These are phyloP conservation scores for Fistulifera solaris DNA, from an alignment of 108 stramenopile species.

Conservation along the genomic window DNA sequence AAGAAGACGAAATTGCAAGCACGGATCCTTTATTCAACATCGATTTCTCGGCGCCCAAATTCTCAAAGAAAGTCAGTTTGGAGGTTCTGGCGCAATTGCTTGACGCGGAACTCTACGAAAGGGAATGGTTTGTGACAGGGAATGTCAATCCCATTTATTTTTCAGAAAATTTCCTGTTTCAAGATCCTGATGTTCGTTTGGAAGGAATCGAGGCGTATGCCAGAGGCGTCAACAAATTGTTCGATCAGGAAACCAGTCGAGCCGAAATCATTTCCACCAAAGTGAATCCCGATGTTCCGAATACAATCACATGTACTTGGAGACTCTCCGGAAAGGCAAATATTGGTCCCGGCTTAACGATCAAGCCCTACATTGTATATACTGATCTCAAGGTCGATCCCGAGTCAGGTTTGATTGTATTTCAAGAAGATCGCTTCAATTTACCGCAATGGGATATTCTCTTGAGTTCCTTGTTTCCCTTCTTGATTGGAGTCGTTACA, in stretches of 20 bases:
- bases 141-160: constrained; percentile 69
- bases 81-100: constrained; percentile 37
- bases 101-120: constrained; percentile 54
- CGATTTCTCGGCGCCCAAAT: constrained; percentile 41
- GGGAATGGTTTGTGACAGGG: constrained; percentile 87
- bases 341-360: constrained; percentile 61
- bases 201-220: constrained; percentile 72
- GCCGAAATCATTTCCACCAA: constrained; percentile 63
- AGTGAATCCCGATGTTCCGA: constrained; percentile 30
- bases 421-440: constrained; percentile 76
- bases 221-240: constrained; percentile 54
- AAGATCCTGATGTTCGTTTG: constrained; percentile 79
- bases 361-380: constrained; percentile 81
- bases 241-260: constrained; percentile 56
- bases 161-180: constrained; percentile 62
- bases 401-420: constrained; percentile 43
- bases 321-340: constrained; percentile 63
- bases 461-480: constrained; percentile 54
- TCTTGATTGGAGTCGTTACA: constrained; percentile 55
- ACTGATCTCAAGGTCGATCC: constrained; percentile 69
- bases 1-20: constrained; percentile 3
- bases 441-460: constrained; percentile 53
- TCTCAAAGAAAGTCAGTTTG: constrained; percentile 21
- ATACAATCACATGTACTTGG: constrained; percentile 73
- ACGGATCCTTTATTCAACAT: constrained; percentile 19